Evolutionary conservation across 495 filamentous ascomycete species (phyloP).

Genomic region (Hyaloscypha finlandica): DNA sequence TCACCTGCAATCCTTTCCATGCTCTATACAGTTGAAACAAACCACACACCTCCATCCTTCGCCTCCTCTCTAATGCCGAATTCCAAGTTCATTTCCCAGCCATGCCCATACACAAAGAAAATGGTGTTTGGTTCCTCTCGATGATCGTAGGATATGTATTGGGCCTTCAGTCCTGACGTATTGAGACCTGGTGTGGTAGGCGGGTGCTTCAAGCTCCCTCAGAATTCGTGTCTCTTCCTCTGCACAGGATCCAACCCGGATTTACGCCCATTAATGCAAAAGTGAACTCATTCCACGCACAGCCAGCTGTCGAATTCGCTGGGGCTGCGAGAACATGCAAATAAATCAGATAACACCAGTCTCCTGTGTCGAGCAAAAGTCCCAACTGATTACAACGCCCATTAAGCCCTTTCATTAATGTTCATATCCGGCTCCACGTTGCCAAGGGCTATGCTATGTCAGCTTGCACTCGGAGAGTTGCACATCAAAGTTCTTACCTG

Average conservation of each 20-base stretch:
- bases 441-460: conserved; percentile 48
- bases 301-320: conserved; percentile 17
- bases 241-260: conserved; percentile 24
- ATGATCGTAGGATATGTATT: conserved; percentile 5
- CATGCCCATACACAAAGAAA: conserved; percentile 14
- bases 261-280: conserved; percentile 18
- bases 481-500: conserved; percentile 45
- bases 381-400: conserved; percentile 28
- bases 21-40: not conserved
- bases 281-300: conserved; percentile 27
- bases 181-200: not conserved
- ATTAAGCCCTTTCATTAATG: conserved; percentile 33
- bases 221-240: not conserved
- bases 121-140: not conserved
- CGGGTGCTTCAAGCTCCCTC: not conserved
- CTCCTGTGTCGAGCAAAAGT: conserved; percentile 21
- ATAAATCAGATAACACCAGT: conserved; percentile 34
- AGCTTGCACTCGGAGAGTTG: conserved; percentile 18
- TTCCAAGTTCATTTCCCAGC: not conserved
- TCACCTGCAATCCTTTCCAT: not conserved
- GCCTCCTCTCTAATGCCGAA: not conserved
- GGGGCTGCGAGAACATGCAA: conserved; percentile 23
- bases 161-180: not conserved
- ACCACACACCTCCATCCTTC: not conserved
- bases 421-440: conserved; percentile 58